Conservation (phyloP, 1,139 yeast genomes). For the Candida glucosophila region DNA sequence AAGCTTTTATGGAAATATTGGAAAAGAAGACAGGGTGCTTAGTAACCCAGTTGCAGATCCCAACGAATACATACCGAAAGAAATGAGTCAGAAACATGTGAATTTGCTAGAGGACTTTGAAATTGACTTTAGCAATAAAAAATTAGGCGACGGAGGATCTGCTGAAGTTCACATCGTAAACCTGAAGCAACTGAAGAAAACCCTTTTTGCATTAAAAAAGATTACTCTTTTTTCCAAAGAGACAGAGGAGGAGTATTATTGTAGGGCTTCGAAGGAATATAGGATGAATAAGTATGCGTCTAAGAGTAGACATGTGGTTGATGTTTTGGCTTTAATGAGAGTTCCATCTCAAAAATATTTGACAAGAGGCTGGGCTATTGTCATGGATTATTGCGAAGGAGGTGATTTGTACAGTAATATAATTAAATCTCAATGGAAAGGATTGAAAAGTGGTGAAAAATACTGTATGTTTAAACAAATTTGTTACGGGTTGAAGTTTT, state of each 20-base stretch:
- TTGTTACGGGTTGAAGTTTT: conserved; percentile 39
- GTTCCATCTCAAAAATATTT: conserved; percentile 48
- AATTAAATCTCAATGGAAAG: conserved; percentile 40
- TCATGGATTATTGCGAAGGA: conserved; percentile 56
- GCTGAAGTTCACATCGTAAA: conserved; percentile 52
- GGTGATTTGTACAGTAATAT: conserved; percentile 42
- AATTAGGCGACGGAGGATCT: conserved; percentile 67
- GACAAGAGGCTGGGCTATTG: conserved; percentile 71
- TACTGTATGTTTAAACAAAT: conserved; percentile 58
- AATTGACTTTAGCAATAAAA: conserved; percentile 38
- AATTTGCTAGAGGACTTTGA: conserved; percentile 52
- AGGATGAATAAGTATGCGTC: conserved; percentile 47
- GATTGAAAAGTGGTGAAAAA: conserved; percentile 37
- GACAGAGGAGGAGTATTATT: conserved; percentile 56
- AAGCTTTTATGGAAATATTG: conserved; percentile 33
- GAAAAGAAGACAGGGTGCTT: conserved; percentile 35
- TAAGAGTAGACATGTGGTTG: conserved; percentile 49
- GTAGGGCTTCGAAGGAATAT: conserved; percentile 56
- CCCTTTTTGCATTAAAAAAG: conserved; percentile 52
- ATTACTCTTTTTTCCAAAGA: conserved; percentile 55
- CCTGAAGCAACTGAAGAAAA: conserved; percentile 31
- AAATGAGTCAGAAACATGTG: conserved; percentile 41
- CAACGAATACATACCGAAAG: conserved; percentile 52
- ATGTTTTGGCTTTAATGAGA: conserved; percentile 46
- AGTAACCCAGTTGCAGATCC: conserved; percentile 65